Evolutionary conservation across 768 basidiomycete species (phyloP).

Genomic region (Hypsizygus marmoreus): DNA sequence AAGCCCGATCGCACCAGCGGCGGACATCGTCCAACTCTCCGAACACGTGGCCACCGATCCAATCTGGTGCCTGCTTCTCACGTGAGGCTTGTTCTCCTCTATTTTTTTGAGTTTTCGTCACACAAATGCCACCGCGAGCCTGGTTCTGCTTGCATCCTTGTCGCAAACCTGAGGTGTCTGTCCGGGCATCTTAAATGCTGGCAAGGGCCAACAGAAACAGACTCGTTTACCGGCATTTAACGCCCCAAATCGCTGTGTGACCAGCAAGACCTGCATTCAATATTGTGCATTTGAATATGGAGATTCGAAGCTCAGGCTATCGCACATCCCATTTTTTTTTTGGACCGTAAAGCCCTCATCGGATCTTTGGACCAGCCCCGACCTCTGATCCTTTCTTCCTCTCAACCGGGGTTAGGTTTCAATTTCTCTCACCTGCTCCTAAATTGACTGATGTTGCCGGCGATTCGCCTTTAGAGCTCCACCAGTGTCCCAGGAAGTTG

Average conservation of each 20-base stretch:
- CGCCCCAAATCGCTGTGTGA: too few relatives aligned
- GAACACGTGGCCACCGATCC: slow-evolving; percentile 9
- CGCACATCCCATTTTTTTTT: slow-evolving; percentile 1
- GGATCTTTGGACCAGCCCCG: slow-evolving; percentile 12
- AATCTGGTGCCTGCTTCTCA: slow-evolving; percentile 5
- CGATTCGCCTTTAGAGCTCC: too few relatives aligned
- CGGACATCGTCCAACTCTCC: slow-evolving; percentile 9
- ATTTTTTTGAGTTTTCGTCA: background rate
- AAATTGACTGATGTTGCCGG: too few relatives aligned
- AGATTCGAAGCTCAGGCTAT: slow-evolving; percentile 3
- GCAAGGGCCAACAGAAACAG: too few relatives aligned
- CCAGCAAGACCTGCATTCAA: too few relatives aligned
- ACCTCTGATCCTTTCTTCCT: slow-evolving; percentile 4
- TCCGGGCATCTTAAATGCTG: slow-evolving; percentile 3
- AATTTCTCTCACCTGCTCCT: slow-evolving; percentile 1
- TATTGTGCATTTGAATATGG: too few relatives aligned
- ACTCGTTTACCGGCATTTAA: too few relatives aligned
- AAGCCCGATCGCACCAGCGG: slow-evolving; percentile 9
- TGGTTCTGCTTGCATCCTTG: too few relatives aligned
- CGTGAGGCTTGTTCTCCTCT: background rate
- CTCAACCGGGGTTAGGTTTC: background rate
- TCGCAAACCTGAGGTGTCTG: background rate
- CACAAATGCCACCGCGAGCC: background rate
- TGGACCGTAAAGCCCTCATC: slow-evolving; percentile 1
- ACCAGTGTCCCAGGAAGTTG: background rate